Percentiles rank a stretch among this genome's conserved stretches.
Conservation (phyloP, 345 rosid genomes). For the Erysimum cheiranthoides region DNA sequence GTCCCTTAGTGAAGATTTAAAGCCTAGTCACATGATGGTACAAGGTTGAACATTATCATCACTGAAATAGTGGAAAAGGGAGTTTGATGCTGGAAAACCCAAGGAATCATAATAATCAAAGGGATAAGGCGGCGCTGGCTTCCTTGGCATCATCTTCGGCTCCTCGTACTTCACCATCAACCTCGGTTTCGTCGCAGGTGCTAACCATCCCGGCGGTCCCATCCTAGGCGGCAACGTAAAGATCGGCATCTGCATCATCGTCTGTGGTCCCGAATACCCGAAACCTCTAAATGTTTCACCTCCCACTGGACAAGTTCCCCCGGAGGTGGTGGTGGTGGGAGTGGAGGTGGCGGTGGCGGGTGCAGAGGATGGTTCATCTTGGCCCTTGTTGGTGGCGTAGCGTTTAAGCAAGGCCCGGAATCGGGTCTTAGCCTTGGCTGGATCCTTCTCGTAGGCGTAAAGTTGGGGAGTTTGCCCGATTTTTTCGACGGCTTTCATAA, state of each 20-base stretch:
- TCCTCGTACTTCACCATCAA: slow-evolving; percentile 14
- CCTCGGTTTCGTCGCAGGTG: neutral
- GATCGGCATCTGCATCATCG: slow-evolving; percentile 26
- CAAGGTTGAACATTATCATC: slow-evolving; percentile 32
- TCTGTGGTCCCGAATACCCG: slow-evolving; percentile 5
- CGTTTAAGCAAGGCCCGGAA: slow-evolving; percentile 29
- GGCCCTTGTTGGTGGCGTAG: neutral
- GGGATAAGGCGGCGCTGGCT: slow-evolving; percentile 32
- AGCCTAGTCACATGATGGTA: slow-evolving; percentile 35
- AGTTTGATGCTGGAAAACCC: neutral
- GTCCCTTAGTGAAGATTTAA: too few relatives aligned
- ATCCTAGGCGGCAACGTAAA: slow-evolving; percentile 17
- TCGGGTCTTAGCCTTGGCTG: slow-evolving; percentile 25
- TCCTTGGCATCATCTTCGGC: slow-evolving; percentile 7
- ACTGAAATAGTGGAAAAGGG: neutral
- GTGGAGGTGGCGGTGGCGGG: neutral
- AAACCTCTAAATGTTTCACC: slow-evolving; percentile 10
- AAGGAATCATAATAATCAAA: slow-evolving; percentile 11
- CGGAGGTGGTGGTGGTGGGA: neutral
- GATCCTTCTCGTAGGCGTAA: slow-evolving; percentile 40
- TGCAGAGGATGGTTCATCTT: neutral
- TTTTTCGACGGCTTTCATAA: slow-evolving; percentile 22
- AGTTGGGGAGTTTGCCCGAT: slow-evolving; percentile 29
- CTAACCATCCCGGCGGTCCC: slow-evolving; percentile 35
- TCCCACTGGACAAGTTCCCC: slow-evolving; percentile 13